Conservation (phyloP, 176 grass and related monocot species). For the Lolium multiflorum region DNA sequence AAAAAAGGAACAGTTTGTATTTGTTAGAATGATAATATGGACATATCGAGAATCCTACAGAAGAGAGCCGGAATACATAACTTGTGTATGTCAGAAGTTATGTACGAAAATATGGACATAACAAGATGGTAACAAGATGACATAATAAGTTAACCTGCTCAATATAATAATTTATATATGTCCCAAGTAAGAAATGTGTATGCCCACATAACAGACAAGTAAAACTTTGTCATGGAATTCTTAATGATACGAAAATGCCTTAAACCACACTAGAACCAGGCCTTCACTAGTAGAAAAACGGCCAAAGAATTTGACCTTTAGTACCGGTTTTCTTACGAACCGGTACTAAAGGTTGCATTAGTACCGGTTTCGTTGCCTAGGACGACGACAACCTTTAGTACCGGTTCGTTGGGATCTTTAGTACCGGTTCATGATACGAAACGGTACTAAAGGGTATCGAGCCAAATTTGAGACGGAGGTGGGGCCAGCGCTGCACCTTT, state of each 20-base stretch:
- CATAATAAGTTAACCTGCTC: not conserved
- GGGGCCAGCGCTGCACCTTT: too few relatives aligned
- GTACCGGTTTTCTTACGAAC: too few relatives aligned
- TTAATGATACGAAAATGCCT: slow-evolving; percentile 19
- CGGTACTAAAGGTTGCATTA: too few relatives aligned
- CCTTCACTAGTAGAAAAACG: not conserved
- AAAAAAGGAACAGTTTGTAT: slow-evolving; percentile 13
- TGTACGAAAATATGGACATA: too few relatives aligned
- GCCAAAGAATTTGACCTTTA: too few relatives aligned
- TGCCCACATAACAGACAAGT: not conserved
- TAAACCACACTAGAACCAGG: not conserved
- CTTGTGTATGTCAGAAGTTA: not conserved
- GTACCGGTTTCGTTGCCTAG: too few relatives aligned
- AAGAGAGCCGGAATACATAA: not conserved
- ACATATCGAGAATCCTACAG: not conserved
- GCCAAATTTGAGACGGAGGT: too few relatives aligned
- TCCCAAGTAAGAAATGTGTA: not conserved
- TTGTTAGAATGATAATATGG: slow-evolving; percentile 23
- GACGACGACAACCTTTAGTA: too few relatives aligned
- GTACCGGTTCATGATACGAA: too few relatives aligned
- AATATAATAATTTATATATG: slow-evolving; percentile 8
- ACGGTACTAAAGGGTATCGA: too few relatives aligned
- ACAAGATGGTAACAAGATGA: not conserved
- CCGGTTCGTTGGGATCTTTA: too few relatives aligned
- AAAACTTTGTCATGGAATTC: not conserved